phyloP scores from a whole-genome alignment of 257 asterid genomes.

The Penstemon newberryi region DNA sequence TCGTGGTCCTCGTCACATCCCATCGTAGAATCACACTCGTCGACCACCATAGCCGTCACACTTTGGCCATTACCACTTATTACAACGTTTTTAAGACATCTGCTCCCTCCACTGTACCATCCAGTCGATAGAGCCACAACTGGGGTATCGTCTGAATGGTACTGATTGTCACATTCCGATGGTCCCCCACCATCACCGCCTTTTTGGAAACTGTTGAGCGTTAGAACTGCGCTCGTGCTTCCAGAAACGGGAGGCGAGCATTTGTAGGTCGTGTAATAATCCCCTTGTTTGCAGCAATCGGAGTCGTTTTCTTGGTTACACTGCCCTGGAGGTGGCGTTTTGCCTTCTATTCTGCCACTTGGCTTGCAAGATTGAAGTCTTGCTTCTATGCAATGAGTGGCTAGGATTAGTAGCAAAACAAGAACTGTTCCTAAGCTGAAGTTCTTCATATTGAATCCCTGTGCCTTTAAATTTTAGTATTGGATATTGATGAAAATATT shows the following conservation, averaged over 20 bases:
- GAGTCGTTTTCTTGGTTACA: conserved; percentile 36
- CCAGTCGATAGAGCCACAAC: conserved; percentile 48
- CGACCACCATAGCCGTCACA: conserved; percentile 50
- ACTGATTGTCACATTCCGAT: conserved; percentile 40
- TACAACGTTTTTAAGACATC: conserved; percentile 36
- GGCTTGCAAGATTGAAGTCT: conserved; percentile 25
- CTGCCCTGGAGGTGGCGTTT: conserved; percentile 27
- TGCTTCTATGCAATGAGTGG: conserved; percentile 2
- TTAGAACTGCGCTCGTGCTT: conserved; percentile 38
- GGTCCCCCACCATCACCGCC: conserved; percentile 49
- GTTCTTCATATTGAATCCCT: too few relatives aligned
- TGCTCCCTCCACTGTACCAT: conserved; percentile 38
- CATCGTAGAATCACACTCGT: conserved; percentile 50
- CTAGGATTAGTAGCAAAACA: not conserved
- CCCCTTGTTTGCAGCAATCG: conserved; percentile 38
- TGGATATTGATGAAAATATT: too few relatives aligned
- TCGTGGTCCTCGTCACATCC: conserved; percentile 50
- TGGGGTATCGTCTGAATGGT: conserved; percentile 39
- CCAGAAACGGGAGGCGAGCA: conserved; percentile 41
- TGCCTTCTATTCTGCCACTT: conserved; percentile 38
- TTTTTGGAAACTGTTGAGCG: conserved; percentile 38
- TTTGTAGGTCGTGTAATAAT: conserved; percentile 35
- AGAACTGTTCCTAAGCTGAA: too few relatives aligned
- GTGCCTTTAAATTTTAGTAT: too few relatives aligned
- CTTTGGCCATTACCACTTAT: conserved; percentile 41